Conservation (phyloP, 140 eudicot species). For the Senecio squalidus region DNA sequence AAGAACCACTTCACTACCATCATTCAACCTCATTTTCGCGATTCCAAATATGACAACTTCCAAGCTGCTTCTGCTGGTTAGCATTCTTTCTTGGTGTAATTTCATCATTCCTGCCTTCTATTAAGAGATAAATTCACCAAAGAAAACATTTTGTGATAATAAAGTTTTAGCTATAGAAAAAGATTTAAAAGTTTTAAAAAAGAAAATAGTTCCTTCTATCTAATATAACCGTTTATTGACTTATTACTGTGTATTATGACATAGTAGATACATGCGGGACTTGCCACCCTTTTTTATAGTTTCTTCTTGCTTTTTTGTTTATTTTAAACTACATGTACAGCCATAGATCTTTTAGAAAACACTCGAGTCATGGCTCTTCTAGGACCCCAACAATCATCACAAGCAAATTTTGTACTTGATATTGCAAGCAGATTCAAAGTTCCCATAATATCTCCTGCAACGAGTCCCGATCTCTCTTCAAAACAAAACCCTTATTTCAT, state of each 20-base stretch:
- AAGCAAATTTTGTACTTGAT: slow-evolving; percentile 42
- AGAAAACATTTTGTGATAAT: no score
- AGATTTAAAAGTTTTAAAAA: no score
- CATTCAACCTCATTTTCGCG: slow-evolving; percentile 31
- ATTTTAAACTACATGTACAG: slow-evolving; percentile 17
- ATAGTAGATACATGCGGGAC: no score
- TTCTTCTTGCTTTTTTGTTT: no score
- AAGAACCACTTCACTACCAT: slow-evolving; percentile 14
- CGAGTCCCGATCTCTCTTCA: slow-evolving; percentile 36
- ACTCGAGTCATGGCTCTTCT: slow-evolving; percentile 35
- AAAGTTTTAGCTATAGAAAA: no score
- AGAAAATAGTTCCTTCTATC: no score
- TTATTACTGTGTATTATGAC: no score
- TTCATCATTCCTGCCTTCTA: background rate
- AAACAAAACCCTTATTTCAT: slow-evolving; percentile 33
- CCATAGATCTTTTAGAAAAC: slow-evolving; percentile 31
- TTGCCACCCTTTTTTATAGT: no score
- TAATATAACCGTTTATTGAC: no score
- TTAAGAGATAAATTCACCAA: no score
- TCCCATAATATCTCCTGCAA: slow-evolving; percentile 48
- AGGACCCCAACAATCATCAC: slow-evolving; percentile 44
- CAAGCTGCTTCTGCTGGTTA: slow-evolving; percentile 44
- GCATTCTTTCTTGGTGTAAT: background rate
- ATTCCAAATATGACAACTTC: slow-evolving; percentile 25
- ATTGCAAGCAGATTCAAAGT: slow-evolving; percentile 39